phyloP scores from a whole-genome alignment of 768 basidiomycete genomes.

The Cystofilobasidium capitatum region DNA sequence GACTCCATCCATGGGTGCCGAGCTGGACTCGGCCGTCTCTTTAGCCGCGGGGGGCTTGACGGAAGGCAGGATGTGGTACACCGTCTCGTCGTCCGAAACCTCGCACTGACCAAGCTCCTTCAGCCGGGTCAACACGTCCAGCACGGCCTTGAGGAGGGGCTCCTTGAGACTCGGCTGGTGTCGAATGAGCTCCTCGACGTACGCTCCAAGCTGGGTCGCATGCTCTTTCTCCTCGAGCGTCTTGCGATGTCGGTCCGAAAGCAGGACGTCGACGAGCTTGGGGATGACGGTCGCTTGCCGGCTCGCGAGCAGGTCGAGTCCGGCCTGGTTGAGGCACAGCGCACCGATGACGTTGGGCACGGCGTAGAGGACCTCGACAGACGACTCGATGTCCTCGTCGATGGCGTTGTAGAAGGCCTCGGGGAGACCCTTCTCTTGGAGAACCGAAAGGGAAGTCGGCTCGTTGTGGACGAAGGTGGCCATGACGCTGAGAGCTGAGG shows the following conservation, averaged over 20 bases:
- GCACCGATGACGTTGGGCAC: constrained; percentile 94
- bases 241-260: constrained; percentile 70
- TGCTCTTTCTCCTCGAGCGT: constrained; percentile 87
- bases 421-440: constrained; percentile 85
- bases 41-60: background rate
- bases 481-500: constrained; percentile 80
- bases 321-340: constrained; percentile 82
- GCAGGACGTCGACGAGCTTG: constrained; percentile 74
- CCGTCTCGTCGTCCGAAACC: constrained; percentile 21
- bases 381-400: constrained; percentile 71
- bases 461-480: constrained; percentile 97
- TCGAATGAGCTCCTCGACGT: constrained; percentile 88
- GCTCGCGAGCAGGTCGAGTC: constrained; percentile 66
- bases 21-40: background rate
- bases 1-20: background rate
- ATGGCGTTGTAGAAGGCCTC: constrained; percentile 79
- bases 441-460: constrained; percentile 80
- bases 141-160: constrained; percentile 67
- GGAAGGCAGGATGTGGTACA: constrained; percentile 23
- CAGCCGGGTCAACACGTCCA: constrained; percentile 58
- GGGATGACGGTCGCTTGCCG: constrained; percentile 68
- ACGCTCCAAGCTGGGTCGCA: constrained; percentile 73
- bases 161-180: constrained; percentile 84
- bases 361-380: constrained; percentile 83
- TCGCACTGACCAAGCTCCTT: constrained; percentile 42